These are phyloP conservation scores for Diaporthe sp. DNA, from an alignment of 2,329 filamentous ascomycete species.

Conservation along the genomic window DNA sequence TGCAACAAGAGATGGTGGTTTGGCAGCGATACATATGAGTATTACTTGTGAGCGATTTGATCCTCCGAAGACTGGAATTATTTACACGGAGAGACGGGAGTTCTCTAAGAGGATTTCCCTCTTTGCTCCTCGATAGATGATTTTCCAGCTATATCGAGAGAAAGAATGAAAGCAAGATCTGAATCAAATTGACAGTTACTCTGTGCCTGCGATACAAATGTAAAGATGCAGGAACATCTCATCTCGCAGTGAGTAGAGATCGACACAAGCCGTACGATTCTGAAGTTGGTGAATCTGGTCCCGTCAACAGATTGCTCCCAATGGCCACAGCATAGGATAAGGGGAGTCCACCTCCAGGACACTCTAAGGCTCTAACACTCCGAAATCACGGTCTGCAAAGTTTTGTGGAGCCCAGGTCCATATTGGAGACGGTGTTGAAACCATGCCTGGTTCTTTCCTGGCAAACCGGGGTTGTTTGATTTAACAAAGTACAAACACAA, in stretches of 20 bases:
- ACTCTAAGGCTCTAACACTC: too few species aligned
- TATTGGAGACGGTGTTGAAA: too few species aligned
- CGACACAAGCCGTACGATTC: neutral
- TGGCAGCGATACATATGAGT: neutral
- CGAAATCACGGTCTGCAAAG: too few species aligned
- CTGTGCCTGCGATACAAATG: neutral
- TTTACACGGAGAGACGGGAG: neutral
- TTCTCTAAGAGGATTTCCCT: neutral
- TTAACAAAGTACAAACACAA: too few species aligned
- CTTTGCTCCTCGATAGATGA: constrained; percentile 14
- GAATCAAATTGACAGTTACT: neutral
- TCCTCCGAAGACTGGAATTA: constrained; percentile 16
- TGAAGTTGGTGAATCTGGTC: neutral
- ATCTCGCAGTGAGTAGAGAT: neutral
- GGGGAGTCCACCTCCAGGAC: too few species aligned
- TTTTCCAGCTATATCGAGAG: neutral
- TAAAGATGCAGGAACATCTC: too few species aligned
- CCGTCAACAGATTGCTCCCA: too few species aligned
- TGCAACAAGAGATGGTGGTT: constrained; percentile 8
- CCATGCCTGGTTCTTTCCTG: too few species aligned
- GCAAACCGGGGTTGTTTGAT: too few species aligned
- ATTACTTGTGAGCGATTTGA: constrained; percentile 4
- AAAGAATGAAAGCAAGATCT: neutral
- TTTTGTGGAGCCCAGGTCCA: too few species aligned
- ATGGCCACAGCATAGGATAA: too few species aligned